Conservation (phyloP, 1,284 basidiomycete species). For the Fomitopsis palustris region DNA sequence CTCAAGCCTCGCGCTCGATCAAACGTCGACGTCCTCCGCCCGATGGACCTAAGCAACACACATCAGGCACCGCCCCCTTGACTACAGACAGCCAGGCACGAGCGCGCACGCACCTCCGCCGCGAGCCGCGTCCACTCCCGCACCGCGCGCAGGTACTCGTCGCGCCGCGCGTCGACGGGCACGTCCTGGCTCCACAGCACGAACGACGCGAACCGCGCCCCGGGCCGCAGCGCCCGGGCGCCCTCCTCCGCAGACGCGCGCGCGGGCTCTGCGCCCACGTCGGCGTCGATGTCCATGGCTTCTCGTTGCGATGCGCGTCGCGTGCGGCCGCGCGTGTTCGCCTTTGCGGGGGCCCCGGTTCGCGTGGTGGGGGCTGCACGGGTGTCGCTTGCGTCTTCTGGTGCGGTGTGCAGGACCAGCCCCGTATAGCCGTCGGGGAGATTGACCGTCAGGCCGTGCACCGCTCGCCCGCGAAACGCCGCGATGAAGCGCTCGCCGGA, state of each 20-base stretch:
- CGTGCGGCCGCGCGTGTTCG: slow-evolving; percentile 5
- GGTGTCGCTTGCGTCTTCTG: slow-evolving; percentile 19
- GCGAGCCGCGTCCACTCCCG: slow-evolving; percentile 64
- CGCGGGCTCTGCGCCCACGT: slow-evolving; percentile 12
- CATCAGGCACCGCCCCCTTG: not conserved
- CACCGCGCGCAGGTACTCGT: slow-evolving; percentile 65
- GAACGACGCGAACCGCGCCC: slow-evolving; percentile 56
- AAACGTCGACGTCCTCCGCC: slow-evolving; percentile 7
- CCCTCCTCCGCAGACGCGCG: slow-evolving; percentile 14
- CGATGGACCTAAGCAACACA: slow-evolving; percentile 6
- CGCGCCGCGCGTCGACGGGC: slow-evolving; percentile 58
- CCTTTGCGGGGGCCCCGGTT: slow-evolving; percentile 2
- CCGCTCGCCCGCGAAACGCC: slow-evolving; percentile 66
- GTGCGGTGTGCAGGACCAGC: slow-evolving; percentile 48
- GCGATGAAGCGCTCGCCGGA: slow-evolving; percentile 37
- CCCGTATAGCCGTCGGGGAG: slow-evolving; percentile 69
- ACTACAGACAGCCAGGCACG: too few species aligned
- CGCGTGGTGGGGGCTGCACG: slow-evolving; percentile 14
- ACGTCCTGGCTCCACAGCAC: slow-evolving; percentile 72
- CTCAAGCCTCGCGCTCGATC: not conserved
- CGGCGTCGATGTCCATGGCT: slow-evolving; percentile 14
- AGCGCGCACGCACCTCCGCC: slow-evolving; percentile 48
- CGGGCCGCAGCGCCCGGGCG: slow-evolving; percentile 40
- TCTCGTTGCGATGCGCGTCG: slow-evolving; percentile 18
- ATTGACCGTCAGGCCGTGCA: slow-evolving; percentile 60